Conservation (phyloP, 306 rosid species). For the Herpetospermum pedunculosum region DNA sequence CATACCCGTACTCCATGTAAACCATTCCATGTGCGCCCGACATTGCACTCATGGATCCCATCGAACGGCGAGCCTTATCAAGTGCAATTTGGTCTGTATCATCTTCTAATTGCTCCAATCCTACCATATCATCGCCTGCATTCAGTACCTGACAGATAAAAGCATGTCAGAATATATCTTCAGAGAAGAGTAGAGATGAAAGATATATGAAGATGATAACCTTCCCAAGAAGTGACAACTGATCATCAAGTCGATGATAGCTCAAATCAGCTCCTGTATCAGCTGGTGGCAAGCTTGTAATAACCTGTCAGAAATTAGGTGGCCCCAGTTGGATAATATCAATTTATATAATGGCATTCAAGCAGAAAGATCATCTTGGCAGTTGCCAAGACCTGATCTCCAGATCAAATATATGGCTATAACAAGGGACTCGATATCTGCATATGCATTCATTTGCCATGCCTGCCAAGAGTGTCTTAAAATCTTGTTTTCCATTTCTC, state of each 20-base stretch:
- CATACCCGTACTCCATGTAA: conserved; percentile 89
- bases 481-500: not conserved
- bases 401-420: not conserved
- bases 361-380: not conserved
- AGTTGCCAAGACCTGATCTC: not conserved
- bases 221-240: conserved; percentile 77
- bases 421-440: not conserved
- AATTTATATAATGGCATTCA: not conserved
- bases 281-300: conserved; percentile 90
- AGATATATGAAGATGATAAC: conserved; percentile 20
- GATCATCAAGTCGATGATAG: conserved; percentile 67
- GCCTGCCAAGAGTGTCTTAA: not conserved
- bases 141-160: conserved; percentile 49
- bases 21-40: conserved; percentile 91
- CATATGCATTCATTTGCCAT: not conserved
- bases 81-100: conserved; percentile 84
- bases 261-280: conserved; percentile 65
- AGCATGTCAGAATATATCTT: conserved; percentile 12
- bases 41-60: conserved; percentile 84
- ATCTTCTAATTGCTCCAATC: conserved; percentile 84
- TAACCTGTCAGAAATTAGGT: conserved; percentile 45
- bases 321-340: conserved; percentile 12
- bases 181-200: not conserved
- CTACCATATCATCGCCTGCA: conserved; percentile 85
- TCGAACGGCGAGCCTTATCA: conserved; percentile 46